Evolutionary conservation across 805 yeast genomes (phyloP).

Genomic region (Candida cerambycidarum): DNA sequence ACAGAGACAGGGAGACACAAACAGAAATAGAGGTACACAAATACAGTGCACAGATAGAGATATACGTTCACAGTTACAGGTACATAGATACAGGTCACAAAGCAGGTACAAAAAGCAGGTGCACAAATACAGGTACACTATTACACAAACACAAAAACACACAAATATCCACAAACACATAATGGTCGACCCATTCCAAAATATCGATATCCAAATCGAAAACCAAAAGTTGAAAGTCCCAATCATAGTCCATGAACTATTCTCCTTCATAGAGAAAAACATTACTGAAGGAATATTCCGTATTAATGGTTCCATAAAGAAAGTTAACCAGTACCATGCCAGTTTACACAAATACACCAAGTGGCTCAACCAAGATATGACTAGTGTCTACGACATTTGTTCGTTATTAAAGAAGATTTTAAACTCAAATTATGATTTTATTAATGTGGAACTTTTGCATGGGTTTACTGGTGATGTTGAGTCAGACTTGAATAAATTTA

Average conservation of each 20-base stretch:
- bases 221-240: constrained; percentile 17
- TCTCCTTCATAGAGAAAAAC: constrained; percentile 19
- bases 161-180: too few species aligned
- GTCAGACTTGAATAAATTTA: constrained; percentile 1
- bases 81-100: too few species aligned
- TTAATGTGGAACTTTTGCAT: constrained; percentile 8
- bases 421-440: constrained; percentile 14
- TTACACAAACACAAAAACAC: too few species aligned
- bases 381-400: constrained; percentile 27
- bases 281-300: constrained; percentile 31
- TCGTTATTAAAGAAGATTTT: constrained; percentile 26
- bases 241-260: constrained; percentile 20
- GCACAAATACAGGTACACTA: too few species aligned
- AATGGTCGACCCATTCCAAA: constrained; percentile 14
- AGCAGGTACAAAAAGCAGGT: too few species aligned
- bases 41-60: too few species aligned
- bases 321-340: constrained; percentile 21
- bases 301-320: constrained; percentile 30
- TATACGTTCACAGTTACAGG: too few species aligned
- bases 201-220: constrained; percentile 6
- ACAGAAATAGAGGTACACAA: too few species aligned
- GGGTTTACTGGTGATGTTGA: constrained; percentile 1
- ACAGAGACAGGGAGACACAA: too few species aligned
- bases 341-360: constrained; percentile 14
- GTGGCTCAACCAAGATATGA: constrained; percentile 19